Base-by-base conservation (phyloP, 495 filamentous ascomycete genomes). In the Glarea lozoyensis region DNA sequence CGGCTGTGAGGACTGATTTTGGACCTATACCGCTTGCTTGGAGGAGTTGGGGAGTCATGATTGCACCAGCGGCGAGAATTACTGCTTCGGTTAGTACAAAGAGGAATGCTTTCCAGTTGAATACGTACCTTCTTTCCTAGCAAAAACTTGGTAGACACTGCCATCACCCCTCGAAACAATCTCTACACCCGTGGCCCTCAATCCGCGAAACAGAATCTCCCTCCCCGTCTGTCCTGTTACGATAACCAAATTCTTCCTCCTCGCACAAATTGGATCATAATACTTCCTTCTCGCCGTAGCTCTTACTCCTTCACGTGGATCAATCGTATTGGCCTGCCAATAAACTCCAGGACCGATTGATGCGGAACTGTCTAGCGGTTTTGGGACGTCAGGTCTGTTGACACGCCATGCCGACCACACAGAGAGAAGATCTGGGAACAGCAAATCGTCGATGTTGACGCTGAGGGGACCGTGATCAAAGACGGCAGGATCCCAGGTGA, bases 41-140 rank as follows among this genome's bases (percentile, higher is more conserved):
- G 4, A 79, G 56, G 3, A 80, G 48, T 36, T 78, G 72, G 0
- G 76, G 75, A 24, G 71, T 75, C 42, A 78, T 72, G 11, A 81
- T 55, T 1, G 66, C 64, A 4, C 76, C 76, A 1, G 75, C 75
- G 1, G 76, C 66, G n/a, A 81, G 31, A 34, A 80, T 73, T 10
- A 80, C 73, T 52, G n/a, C n/a, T n/a, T n/a, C n/a, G n/a, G n/a
- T n/a, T n/a, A n/a, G n/a, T n/a, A n/a, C n/a, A n/a, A n/a, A n/a
- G n/a, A n/a, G n/a, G n/a, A n/a, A n/a, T n/a, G n/a, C n/a, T n/a
- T n/a, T n/a, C n/a, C n/a, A n/a, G n/a, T n/a, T n/a, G n/a, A n/a
- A n/a, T n/a, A n/a, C n/a, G n/a, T n/a, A n/a, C n/a, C n/a, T n/a
- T 82, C 78, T 37, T 64, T 66, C 4, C 56, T 61, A 0, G 72